Base-by-base conservation (phyloP, 441 rosid genomes). In the Gossypium gossypioides region DNA sequence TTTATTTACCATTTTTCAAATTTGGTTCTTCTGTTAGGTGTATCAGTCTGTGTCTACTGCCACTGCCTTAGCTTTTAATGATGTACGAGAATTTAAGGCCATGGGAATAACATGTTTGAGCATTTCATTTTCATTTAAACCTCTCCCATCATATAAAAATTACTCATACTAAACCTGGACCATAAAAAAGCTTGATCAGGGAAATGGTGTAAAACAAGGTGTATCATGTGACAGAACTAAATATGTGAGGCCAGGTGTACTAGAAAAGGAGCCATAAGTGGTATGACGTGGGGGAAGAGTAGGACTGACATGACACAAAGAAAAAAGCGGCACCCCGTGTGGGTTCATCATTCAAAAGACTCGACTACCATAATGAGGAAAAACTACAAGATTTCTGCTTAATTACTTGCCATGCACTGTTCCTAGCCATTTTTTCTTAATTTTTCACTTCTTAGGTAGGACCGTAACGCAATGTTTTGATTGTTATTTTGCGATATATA, bases 251-350 rank as follows among this genome's bases (percentile, higher is more conserved):
- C 51, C 78, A 56, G 44, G 59, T 51, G 70, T 51, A 70, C 16
- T 21, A 34, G 57, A 71, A 54, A 42, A 19, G 60, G 27, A 52
- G 52, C 12, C 74, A 76, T 21, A 15, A 73, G 77, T 58, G 72
- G 67, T 34, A 44, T 70, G 40, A 22, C 72, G 68, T 54, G 32
- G 68, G 57, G 72, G 51, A 73, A 48, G 63, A 50, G 73, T 64
- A 50, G 61, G 74, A 75, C 32, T 72, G 24, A 56, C 52, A 68
- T 76, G 83, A 79, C 69, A 59, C 57, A 75, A 72, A 74, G 52
- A 27, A 60, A 67, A 63, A 69, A 42, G 65, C 81, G 75, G 10
- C 44, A 37, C 44, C 44, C 44, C 44, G 44, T 37, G 40, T 29
- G 55, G 27, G 27, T 73, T 73, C 22, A 70, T 51, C 62, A 65